Evolutionary conservation across 1,284 basidiomycete species (phyloP).

Genomic region (Fomitopsis betulina): DNA sequence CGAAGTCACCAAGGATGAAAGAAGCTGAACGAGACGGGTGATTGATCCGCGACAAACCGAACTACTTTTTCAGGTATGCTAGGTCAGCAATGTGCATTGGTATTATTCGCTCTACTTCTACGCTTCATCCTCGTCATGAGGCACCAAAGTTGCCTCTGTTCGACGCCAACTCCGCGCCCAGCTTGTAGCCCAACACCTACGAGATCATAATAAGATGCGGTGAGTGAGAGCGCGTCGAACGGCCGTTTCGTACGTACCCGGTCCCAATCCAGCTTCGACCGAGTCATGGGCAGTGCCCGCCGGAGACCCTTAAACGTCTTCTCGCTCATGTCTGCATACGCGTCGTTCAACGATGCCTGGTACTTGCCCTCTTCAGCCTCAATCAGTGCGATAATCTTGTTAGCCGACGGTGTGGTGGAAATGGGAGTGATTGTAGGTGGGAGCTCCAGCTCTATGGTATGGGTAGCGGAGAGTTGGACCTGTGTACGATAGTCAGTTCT

Average conservation of each 20-base stretch:
- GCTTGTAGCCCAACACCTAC: slow-evolving; percentile 79
- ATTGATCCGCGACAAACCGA: too few relatives aligned
- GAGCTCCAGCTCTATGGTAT: slow-evolving; percentile 60
- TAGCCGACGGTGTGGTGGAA: slow-evolving; percentile 50
- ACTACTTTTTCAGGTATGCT: too few relatives aligned
- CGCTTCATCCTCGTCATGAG: slow-evolving; percentile 12
- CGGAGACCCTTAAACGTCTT: slow-evolving; percentile 89
- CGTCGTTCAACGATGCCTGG: slow-evolving; percentile 73
- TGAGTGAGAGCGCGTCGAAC: too few relatives aligned
- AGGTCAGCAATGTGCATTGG: background rate
- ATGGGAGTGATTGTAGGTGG: slow-evolving; percentile 51
- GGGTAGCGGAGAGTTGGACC: slow-evolving; percentile 84
- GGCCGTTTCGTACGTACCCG: slow-evolving; percentile 47
- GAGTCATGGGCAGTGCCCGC: slow-evolving; percentile 85
- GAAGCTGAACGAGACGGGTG: background rate
- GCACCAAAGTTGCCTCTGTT: slow-evolving; percentile 58
- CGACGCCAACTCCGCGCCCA: slow-evolving; percentile 78
- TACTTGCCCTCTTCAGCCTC: slow-evolving; percentile 75
- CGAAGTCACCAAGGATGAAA: background rate
- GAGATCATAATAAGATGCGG: background rate
- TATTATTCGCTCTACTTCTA: background rate
- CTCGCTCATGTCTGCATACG: slow-evolving; percentile 84
- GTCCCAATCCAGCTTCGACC: slow-evolving; percentile 93
- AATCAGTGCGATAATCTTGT: slow-evolving; percentile 78
- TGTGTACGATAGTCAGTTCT: slow-evolving; percentile 27